These are phyloP conservation scores for Phyllosticta citrichinensis DNA, from an alignment of 2,329 filamentous ascomycete species.

Conservation along the genomic window DNA sequence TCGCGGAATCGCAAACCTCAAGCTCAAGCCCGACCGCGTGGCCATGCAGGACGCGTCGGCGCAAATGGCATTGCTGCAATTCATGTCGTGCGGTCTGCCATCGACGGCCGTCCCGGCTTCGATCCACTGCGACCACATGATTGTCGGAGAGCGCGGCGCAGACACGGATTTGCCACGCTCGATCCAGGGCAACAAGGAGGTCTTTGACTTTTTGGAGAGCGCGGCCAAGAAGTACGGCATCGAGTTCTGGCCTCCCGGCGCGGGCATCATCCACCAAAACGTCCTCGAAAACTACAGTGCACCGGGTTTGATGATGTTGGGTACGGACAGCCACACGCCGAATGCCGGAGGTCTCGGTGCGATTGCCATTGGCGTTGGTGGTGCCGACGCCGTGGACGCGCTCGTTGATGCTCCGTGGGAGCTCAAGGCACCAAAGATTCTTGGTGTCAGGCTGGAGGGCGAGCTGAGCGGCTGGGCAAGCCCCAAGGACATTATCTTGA, in stretches of 20 bases:
- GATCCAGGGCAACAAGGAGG: conserved; percentile 87
- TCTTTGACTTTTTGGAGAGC: conserved; percentile 94
- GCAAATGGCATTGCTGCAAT: conserved; percentile 96
- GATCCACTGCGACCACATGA: conserved; percentile 98
- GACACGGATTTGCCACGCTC: conserved; percentile 75
- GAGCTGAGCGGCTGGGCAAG: conserved; percentile 82
- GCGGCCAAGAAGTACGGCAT: conserved; percentile 48
- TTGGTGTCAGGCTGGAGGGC: conserved; percentile 77
- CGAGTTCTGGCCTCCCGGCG: conserved; percentile 32
- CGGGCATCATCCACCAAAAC: conserved; percentile 67
- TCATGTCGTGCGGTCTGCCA: conserved; percentile 91
- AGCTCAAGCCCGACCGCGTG: conserved; percentile 93
- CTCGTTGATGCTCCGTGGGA: conserved; percentile 96
- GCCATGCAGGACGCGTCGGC: conserved; percentile 99
- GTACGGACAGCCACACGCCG: conserved; percentile 93
- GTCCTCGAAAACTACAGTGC: conserved; percentile 96
- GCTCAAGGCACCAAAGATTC: conserved; percentile 82
- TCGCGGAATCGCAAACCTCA: conserved; percentile 81
- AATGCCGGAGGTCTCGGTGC: conserved; percentile 93
- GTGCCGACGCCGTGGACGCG: conserved; percentile 93
- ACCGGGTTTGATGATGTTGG: conserved; percentile 98
- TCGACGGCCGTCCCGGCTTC: conserved; percentile 89
- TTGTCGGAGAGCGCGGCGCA: conserved; percentile 86
- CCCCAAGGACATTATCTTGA: conserved; percentile 91
- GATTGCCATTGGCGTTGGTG: conserved; percentile 93